Evolutionary conservation across 495 filamentous ascomycete genomes (phyloP), one percentile per base, ranked within the genome.

Genomic region (Penicillium macrosclerotiorum): DNA sequence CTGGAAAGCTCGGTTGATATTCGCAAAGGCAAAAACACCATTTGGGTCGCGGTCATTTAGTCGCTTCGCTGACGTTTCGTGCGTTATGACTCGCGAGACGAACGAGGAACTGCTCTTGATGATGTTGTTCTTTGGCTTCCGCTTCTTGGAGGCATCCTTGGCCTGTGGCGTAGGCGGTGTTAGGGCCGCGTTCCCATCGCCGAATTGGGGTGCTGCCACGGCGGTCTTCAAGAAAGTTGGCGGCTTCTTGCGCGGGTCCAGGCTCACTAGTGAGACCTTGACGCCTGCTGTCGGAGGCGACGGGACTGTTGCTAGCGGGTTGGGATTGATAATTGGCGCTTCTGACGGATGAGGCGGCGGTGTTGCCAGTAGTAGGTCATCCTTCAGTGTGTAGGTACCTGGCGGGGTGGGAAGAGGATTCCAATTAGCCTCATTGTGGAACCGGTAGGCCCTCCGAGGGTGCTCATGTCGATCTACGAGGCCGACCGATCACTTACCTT

Each of bases 101-200:
- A 96, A 97, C 3, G 90, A 92, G 14, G 93, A 97, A 66, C 95
- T 96, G 69, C 89, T 96, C 74, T 98, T 98, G 30, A 90, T 81
- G 55, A 98, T 90, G 63, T 93, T 97, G 64, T 89, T 96, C 71
- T 96, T 96, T 8, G 93, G 94, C 67, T 97, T 98, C 49, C 85
- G 77, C 55, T 83, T 71, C 66, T 95, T 95, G 37, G 76, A 69
- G 3, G 78, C 74, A 52, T 95, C 90, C 66, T 90, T 95, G n/a
- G 76, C 64, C 17, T 50, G 33, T 16, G 42, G 45, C 23, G 65
- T 68, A 12, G 76, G 71, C 2, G 72, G 63, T 16, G 76, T 71
- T 34, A 97, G 75, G 14, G 87, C 76, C 11, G 80, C 72, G 59
- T 96, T 96, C 35, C 87, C 87, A 49, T 90, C 86, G n/a, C 92